These are phyloP conservation scores for Paracamarosporium sp. DNA, from an alignment of 2,329 filamentous ascomycete species.

Conservation along the genomic window DNA sequence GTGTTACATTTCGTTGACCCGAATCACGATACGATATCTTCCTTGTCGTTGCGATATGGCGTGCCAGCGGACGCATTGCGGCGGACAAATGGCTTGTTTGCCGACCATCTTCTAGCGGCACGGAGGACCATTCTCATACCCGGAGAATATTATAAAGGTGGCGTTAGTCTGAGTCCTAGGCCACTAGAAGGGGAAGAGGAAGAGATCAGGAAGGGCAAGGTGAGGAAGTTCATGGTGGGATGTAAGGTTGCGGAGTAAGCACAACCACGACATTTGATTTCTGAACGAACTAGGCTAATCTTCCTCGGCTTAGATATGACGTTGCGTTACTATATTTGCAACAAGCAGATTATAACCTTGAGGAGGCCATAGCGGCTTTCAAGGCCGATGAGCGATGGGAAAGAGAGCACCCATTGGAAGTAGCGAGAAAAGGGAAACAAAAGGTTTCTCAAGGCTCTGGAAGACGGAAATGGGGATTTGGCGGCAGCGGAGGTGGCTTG, in stretches of 20 bases:
- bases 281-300: constrained; percentile 36
- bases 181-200: constrained; percentile 79
- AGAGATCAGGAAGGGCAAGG: constrained; percentile 71
- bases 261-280: not conserved
- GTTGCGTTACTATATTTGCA: constrained; percentile 78
- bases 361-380: constrained; percentile 68
- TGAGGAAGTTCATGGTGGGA: constrained; percentile 79
- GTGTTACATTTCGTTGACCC: constrained; percentile 78
- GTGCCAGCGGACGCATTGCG: constrained; percentile 70
- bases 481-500: constrained; percentile 38
- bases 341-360: constrained; percentile 71
- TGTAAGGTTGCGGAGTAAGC: constrained; percentile 79
- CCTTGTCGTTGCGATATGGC: constrained; percentile 73
- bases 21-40: constrained; percentile 69
- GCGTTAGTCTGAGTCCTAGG: constrained; percentile 70
- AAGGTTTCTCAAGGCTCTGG: constrained; percentile 32
- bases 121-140: constrained; percentile 76
- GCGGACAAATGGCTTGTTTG: constrained; percentile 71
- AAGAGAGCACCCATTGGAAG: constrained; percentile 66
- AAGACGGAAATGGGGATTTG: constrained; percentile 44
- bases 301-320: constrained; percentile 61
- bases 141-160: constrained; percentile 70
- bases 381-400: constrained; percentile 80
- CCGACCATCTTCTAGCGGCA: constrained; percentile 73
- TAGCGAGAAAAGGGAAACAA: constrained; percentile 53